These are phyloP conservation scores for Schwanniomyces pseudopolymorphus DNA, from an alignment of 805 yeast genomes.

Conservation along the genomic window DNA sequence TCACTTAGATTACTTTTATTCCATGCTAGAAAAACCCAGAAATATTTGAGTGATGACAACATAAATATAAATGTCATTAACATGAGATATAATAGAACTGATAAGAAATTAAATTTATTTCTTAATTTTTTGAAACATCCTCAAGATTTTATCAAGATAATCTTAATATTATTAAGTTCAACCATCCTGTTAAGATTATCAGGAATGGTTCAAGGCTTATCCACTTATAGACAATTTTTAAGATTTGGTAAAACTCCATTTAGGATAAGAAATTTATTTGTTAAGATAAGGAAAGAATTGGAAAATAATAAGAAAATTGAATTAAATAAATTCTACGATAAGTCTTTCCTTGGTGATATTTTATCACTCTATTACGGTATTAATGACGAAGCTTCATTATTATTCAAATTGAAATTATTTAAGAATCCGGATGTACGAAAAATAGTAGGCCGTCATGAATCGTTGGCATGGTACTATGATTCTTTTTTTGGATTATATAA, in stretches of 20 bases:
- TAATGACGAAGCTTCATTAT: constrained; percentile 60
- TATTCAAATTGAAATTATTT: constrained; percentile 54
- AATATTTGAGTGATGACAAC: constrained; percentile 30
- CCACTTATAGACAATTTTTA: constrained; percentile 62
- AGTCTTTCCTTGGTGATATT: constrained; percentile 49
- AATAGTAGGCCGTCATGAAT: constrained; percentile 56
- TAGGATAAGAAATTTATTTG: constrained; percentile 40
- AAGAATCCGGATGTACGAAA: constrained; percentile 33
- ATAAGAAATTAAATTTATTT: constrained; percentile 31
- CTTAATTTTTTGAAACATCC: constrained; percentile 38
- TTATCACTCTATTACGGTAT: constrained; percentile 61
- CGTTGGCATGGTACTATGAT: constrained; percentile 68
- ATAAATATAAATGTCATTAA: constrained; percentile 32
- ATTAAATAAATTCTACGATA: constrained; percentile 9
- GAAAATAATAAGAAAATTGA: constrained; percentile 4
- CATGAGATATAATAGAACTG: constrained; percentile 29
- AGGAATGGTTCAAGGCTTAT: constrained; percentile 48
- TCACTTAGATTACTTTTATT: constrained; percentile 50
- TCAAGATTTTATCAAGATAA: constrained; percentile 31
- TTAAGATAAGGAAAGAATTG: constrained; percentile 23
- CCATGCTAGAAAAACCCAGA: constrained; percentile 43
- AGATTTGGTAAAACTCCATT: constrained; percentile 73
- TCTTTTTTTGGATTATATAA: constrained; percentile 57
- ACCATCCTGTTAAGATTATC: constrained; percentile 39
- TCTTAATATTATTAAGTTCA: constrained; percentile 36